Base-by-base conservation (phyloP, 2,329 filamentous ascomycete species). In the Sclerotinia trifoliorum region DNA sequence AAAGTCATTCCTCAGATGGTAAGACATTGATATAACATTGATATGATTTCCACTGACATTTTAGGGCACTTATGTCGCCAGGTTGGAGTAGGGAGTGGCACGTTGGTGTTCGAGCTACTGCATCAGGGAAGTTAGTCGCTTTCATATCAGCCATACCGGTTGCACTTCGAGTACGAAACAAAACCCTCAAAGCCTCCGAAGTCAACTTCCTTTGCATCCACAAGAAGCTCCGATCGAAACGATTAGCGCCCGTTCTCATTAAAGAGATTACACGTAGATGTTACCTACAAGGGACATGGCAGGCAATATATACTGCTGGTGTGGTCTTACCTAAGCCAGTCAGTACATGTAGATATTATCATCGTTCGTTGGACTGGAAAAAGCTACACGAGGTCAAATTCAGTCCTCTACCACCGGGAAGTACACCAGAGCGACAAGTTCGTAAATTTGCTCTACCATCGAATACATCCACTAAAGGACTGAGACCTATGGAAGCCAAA, bases 141-240 rank as follows among this genome's bases (percentile, higher is more conserved):
- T 97, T 96, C 80, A 98, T 99, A 78, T 96, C 93, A 52, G 95
- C 93, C 74, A 92, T 98, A 57, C 95, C 95, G 0, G 89, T 95
- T 70, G 86, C 89, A 72, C 83, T 99, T 68, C 89, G 90, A 65
- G 89, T 99, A 55, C 91, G 94, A 71, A 83, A 90, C 69, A 91
- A 91, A 69, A 81, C 86, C 68, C 81, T 99, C 70, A 86, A 88
- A 71, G 90, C 91, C 73, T 93, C 92, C 61, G 95, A 99, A 79
- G 95, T 99, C 81, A 99, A 99, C 83, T 99, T 98, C 81, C 89
- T 99, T 73, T 96, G 94, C 77, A 90, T 99, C 67, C 95, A 99
- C 84, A 98, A 98, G 84, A 98, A 98, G 81, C 88, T 99, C 44
- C 92, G 95, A 63, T 88, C 91, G 68, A 97, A 98, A 83, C 90